A percentile compares a stretch with the other conserved stretches of the same genome.
These are phyloP conservation scores for Gnetum montanum DNA, from an alignment of 75 land plant species.

Conservation along the genomic window DNA sequence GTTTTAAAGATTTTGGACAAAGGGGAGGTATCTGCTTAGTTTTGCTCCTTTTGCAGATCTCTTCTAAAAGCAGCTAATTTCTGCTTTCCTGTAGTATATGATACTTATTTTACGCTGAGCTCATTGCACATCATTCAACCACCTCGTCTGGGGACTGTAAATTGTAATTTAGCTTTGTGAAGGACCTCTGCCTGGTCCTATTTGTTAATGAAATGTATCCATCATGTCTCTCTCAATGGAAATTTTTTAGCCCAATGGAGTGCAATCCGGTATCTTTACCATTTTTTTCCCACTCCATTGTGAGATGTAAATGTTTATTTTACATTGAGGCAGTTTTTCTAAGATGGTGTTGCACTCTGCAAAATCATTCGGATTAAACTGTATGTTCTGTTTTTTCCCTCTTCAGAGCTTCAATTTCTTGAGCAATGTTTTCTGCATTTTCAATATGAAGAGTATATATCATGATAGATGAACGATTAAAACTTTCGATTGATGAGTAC, in stretches of 20 bases:
- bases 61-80: too few relatives aligned
- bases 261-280: background rate
- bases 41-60: too few relatives aligned
- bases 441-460: too few relatives aligned
- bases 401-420: too few relatives aligned
- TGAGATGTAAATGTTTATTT: background rate
- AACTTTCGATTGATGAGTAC: too few relatives aligned
- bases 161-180: slow-evolving; percentile 8
- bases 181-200: slow-evolving; percentile 2
- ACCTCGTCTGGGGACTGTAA: slow-evolving; percentile 8
- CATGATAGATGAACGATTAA: too few relatives aligned
- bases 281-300: background rate
- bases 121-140: background rate
- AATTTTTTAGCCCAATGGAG: slow-evolving; percentile 1
- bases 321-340: too few relatives aligned
- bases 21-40: slow-evolving; percentile 4
- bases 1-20: background rate
- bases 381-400: too few relatives aligned
- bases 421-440: too few relatives aligned
- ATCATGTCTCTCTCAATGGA: background rate
- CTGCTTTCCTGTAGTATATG: slow-evolving; percentile 9
- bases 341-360: too few relatives aligned
- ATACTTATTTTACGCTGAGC: background rate
- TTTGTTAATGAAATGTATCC: slow-evolving; percentile 2
- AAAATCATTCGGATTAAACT: too few relatives aligned